Evolutionary conservation across 306 rosid species (phyloP).

Genomic region (Gynostemma pentaphyllum): DNA sequence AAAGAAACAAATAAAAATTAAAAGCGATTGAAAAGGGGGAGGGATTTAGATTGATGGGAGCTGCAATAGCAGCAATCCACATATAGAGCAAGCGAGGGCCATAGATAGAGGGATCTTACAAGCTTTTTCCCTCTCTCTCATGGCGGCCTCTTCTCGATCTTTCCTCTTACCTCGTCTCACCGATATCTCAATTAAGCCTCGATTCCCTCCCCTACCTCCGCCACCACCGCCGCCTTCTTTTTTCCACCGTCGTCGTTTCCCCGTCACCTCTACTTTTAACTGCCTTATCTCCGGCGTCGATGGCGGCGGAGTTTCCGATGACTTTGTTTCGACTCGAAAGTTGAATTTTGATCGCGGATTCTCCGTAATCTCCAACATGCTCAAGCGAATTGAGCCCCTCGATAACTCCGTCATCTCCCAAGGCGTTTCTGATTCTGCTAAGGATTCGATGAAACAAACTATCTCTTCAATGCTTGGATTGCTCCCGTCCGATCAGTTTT

Average conservation of each 20-base stretch:
- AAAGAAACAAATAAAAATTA: too few species aligned
- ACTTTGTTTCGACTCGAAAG: slow-evolving; percentile 70
- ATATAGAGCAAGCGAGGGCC: neutral
- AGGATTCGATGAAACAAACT: slow-evolving; percentile 93
- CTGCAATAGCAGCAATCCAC: slow-evolving; percentile 7
- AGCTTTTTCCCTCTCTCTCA: slow-evolving; percentile 14
- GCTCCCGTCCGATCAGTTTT: slow-evolving; percentile 81
- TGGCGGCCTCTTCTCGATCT: slow-evolving; percentile 63
- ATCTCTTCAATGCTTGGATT: slow-evolving; percentile 87
- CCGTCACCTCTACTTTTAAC: slow-evolving; percentile 10
- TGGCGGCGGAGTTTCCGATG: slow-evolving; percentile 76
- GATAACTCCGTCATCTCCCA: slow-evolving; percentile 72
- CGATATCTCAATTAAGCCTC: slow-evolving; percentile 29
- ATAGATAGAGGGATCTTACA: slow-evolving; percentile 8
- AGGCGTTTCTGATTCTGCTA: slow-evolving; percentile 69
- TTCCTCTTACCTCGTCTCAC: slow-evolving; percentile 47
- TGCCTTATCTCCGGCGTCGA: slow-evolving; percentile 58
- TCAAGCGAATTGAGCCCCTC: slow-evolving; percentile 69
- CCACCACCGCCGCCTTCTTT: slow-evolving; percentile 15
- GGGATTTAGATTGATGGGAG: slow-evolving; percentile 1
- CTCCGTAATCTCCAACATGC: slow-evolving; percentile 77
- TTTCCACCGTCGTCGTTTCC: slow-evolving; percentile 18
- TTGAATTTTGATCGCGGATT: slow-evolving; percentile 60
- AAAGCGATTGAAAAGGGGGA: neutral
- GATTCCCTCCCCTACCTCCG: slow-evolving; percentile 33